phyloP scores from a whole-genome alignment of 768 basidiomycete genomes.

The Phylloporus sp. region DNA sequence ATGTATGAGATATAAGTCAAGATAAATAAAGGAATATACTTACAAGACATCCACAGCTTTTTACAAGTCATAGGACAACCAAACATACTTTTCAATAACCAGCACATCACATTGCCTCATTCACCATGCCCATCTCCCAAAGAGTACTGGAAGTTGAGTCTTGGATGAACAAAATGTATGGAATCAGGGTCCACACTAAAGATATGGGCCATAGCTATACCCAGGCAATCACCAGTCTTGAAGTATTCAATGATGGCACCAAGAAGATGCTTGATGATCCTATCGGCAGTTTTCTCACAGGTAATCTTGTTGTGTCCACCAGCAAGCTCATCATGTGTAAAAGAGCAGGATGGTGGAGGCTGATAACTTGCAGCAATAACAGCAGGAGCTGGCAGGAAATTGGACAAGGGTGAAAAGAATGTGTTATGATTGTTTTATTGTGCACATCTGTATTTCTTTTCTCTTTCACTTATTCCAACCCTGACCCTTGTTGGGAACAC shows the following conservation, averaged over 20 bases:
- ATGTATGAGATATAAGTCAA: too few relatives aligned
- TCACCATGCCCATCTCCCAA: constrained; percentile 3
- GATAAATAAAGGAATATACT: too few relatives aligned
- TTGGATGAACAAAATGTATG: neutral
- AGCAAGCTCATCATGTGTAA: neutral
- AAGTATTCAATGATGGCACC: neutral
- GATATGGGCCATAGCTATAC: neutral
- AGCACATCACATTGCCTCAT: neutral
- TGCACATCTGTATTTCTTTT: too few relatives aligned
- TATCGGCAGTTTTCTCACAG: neutral
- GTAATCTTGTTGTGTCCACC: neutral
- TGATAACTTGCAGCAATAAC: neutral
- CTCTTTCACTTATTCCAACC: too few relatives aligned
- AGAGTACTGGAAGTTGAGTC: neutral
- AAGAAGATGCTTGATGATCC: neutral
- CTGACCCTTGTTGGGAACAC: too few relatives aligned
- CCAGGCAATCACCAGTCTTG: neutral
- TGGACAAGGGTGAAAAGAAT: neutral
- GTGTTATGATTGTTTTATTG: too few relatives aligned
- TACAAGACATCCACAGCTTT: neutral
- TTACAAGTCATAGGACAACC: neutral
- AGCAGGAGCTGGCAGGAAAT: neutral
- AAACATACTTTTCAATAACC: neutral
- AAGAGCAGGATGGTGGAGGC: neutral
- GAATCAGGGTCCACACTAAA: neutral